These are phyloP conservation scores for Dentipellis sp. DNA, from an alignment of 768 basidiomycete species.

Conservation along the genomic window DNA sequence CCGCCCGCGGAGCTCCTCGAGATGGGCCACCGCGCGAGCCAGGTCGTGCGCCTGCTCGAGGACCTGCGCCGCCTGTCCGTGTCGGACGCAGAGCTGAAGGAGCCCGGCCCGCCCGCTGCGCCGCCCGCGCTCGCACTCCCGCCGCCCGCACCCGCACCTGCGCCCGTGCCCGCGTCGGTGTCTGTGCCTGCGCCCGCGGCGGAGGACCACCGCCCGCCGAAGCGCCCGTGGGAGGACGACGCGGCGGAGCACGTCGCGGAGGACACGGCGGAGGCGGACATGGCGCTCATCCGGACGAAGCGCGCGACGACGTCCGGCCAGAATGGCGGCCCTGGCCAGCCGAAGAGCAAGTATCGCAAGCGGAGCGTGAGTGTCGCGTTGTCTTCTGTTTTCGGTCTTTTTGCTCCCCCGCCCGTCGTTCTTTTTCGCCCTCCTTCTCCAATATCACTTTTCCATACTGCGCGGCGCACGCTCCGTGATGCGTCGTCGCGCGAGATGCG, in stretches of 20 bases:
- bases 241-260: conserved; percentile 30
- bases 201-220: conserved; percentile 55
- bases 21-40: conserved; percentile 58
- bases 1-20: conserved; percentile 47
- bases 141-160: no score
- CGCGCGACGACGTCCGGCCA: conserved; percentile 61
- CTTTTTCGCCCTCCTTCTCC: conserved; percentile 9
- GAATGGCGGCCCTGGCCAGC: conserved; percentile 31
- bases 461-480: no score
- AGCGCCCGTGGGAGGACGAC: conserved; percentile 75
- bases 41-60: conserved; percentile 63
- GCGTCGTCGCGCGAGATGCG: no score
- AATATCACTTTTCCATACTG: no score
- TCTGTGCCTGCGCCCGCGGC: conserved; percentile 18
- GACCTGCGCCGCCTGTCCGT: conserved; percentile 39
- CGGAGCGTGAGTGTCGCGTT: conserved; percentile 81
- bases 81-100: conserved; percentile 9
- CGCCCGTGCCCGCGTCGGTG: no score
- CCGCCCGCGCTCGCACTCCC: no score
- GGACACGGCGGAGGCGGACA: conserved; percentile 66
- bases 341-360: conserved; percentile 79
- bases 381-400: conserved; percentile 4
- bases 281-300: conserved; percentile 78
- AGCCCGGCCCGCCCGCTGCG: neutral
- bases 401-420: conserved; percentile 17